Evolutionary conservation across 73 alveolate species (phyloP).

Genomic region (Symbiodinium natans): DNA sequence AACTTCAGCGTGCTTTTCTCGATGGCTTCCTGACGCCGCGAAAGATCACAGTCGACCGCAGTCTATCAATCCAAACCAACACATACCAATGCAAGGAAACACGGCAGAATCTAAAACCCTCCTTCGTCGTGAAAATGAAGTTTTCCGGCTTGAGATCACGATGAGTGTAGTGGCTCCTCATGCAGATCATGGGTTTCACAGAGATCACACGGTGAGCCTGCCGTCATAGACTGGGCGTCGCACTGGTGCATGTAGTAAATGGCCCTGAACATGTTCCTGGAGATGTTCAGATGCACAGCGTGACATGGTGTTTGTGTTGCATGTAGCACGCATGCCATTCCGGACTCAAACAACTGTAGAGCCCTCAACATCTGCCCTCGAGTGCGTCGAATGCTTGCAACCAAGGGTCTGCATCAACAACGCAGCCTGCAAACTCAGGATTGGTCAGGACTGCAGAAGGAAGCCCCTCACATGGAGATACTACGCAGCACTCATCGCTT

Average conservation of each 20-base stretch:
- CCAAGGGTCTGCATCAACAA: slow-evolving; percentile 82
- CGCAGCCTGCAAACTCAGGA: slow-evolving; percentile 43
- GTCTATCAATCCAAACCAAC: background rate
- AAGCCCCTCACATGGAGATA: no score
- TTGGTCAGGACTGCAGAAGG: background rate
- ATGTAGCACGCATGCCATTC: no score
- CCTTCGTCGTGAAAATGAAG: slow-evolving; percentile 84
- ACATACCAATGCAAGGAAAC: background rate
- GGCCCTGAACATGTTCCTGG: slow-evolving; percentile 82
- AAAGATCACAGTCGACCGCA: background rate
- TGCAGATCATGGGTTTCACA: background rate
- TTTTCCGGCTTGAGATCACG: slow-evolving; percentile 94
- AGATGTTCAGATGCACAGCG: background rate
- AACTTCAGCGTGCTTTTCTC: slow-evolving; percentile 89
- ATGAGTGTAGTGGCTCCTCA: slow-evolving; percentile 94
- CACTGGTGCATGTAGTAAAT: slow-evolving; percentile 83
- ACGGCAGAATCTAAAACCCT: background rate
- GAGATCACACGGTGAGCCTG: background rate
- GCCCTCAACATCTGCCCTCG: no score
- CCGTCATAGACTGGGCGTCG: background rate
- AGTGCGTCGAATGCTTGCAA: background rate
- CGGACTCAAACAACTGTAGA: no score
- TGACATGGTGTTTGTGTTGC: no score
- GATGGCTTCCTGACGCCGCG: slow-evolving; percentile 83
- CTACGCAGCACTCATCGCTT: background rate